Conservation (phyloP, 768 basidiomycete genomes). For the Psilocybe azurescens region DNA sequence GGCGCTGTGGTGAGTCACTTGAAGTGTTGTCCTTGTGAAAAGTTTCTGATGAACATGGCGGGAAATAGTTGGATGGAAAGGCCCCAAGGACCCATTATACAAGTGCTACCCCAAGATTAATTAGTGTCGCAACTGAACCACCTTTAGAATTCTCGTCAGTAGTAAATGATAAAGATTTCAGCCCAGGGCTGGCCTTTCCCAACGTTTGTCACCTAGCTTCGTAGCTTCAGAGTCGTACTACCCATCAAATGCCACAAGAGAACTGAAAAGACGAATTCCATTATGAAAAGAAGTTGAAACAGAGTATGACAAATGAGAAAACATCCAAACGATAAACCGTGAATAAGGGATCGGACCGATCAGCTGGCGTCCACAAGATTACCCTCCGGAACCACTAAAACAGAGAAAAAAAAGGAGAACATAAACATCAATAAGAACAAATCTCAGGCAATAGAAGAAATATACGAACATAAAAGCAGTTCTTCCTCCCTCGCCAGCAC, state of each 20-base stretch:
- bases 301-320: neutral
- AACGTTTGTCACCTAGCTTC: no score
- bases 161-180: no score
- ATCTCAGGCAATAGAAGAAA: neutral
- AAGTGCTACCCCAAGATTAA: conserved; percentile 18
- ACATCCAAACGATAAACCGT: neutral
- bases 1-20: conserved; percentile 20
- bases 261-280: neutral
- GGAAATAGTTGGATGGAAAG: conserved; percentile 23
- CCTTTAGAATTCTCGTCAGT: no score
- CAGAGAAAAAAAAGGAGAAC: neutral
- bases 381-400: neutral
- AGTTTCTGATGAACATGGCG: neutral
- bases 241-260: neutral
- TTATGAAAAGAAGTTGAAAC: neutral
- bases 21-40: neutral
- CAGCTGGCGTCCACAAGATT: neutral
- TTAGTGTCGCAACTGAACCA: no score
- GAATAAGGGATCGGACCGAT: neutral
- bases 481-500: conserved; percentile 39
- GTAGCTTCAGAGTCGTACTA: no score
- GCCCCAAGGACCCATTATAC: conserved; percentile 16
- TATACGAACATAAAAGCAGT: conserved; percentile 17
- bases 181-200: no score
- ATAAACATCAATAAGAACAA: neutral